Evolutionary conservation across 208 protist genomes (phyloP).

Genomic region (Phytomonas sp.): DNA sequence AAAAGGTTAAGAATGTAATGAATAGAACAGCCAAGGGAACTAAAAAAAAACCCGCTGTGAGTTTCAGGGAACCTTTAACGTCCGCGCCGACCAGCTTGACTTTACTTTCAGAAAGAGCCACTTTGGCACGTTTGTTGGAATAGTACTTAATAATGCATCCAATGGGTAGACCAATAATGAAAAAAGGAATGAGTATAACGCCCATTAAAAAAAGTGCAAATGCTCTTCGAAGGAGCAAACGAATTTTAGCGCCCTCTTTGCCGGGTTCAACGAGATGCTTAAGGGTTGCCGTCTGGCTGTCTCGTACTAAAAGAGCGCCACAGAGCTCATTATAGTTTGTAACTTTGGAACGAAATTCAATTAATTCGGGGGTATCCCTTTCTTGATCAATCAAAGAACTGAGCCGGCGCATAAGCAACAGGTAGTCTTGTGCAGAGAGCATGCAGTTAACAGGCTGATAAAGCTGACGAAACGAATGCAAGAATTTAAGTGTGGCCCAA

Average conservation of each 20-base stretch:
- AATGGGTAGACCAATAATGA: constrained; percentile 70
- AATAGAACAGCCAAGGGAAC: constrained; percentile 54
- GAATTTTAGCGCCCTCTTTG: constrained; percentile 41
- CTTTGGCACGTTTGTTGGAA: constrained; percentile 36
- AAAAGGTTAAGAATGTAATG: constrained; percentile 45
- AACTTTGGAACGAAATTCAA: constrained; percentile 63
- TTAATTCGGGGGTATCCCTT: constrained; percentile 49
- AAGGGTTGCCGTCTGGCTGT: constrained; percentile 81
- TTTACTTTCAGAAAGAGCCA: constrained; percentile 66
- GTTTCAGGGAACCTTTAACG: constrained; percentile 87
- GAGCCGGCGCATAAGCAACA: constrained; percentile 79
- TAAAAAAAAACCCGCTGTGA: constrained; percentile 57
- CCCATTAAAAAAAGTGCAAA: constrained; percentile 75
- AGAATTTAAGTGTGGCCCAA: constrained; percentile 81
- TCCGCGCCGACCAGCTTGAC: constrained; percentile 89
- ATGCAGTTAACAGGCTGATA: constrained; percentile 81
- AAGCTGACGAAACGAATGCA: constrained; percentile 86
- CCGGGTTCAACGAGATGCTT: constrained; percentile 48
- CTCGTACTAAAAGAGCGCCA: constrained; percentile 67
- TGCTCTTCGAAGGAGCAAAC: constrained; percentile 53
- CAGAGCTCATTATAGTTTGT: constrained; percentile 81
- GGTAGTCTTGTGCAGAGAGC: constrained; percentile 67
- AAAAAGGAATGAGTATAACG: constrained; percentile 78
- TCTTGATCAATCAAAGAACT: constrained; percentile 62
- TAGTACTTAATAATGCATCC: constrained; percentile 51